Base-by-base conservation (phyloP, 2,329 filamentous ascomycete genomes). In the Fusarium sp. region DNA sequence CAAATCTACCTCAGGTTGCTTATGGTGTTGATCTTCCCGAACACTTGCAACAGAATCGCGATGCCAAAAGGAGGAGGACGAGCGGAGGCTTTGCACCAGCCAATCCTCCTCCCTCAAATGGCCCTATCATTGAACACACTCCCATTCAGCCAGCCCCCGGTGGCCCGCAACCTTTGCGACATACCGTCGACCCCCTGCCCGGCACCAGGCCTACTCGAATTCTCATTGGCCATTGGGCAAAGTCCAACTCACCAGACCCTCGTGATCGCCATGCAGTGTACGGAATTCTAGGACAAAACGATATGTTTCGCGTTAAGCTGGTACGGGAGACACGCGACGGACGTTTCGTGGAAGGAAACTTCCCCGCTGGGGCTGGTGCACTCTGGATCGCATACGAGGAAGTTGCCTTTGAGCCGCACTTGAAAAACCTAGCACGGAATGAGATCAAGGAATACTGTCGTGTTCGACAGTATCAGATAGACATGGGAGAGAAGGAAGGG, bases 361-460 rank as follows among this genome's bases (percentile, higher is more conserved):
- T 90, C 60, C 90, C 90, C 0, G 79, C 79, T 4, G 89, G 89
- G 3, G 86, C 89, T 3, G 89, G 89, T 17, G 88, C 87, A 3
- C 77, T 91, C 2, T 91, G 89, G 89, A 88, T 91, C 41, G 81
- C 85, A 10, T 91, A 89, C 69, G 88, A 91, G 18, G 88, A 91
- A 54, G 87, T 90, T 15, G 84, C 86, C 38, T 87, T 91, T 29
- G 85, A 91, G 29, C 81, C 84, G 3, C 88, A 91, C 53, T 81
- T 92, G 1, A 78, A 81, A n/a, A 73, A 80, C 3, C 79, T 91
- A 2, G 84, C 79, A 7, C 81, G 89, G 14, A 81, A 84, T 3
- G 89, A 91, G 70, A 83, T 91, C 53, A 91, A 91, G 77, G 89
- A 91, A 74, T 91, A 91, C 70, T 88, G 87, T 55, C 88, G 89